Evolutionary conservation across 2,329 filamentous ascomycete species (phyloP), one percentile per base, ranked within the genome.

Genomic region (Cryphonectria nitschkei): DNA sequence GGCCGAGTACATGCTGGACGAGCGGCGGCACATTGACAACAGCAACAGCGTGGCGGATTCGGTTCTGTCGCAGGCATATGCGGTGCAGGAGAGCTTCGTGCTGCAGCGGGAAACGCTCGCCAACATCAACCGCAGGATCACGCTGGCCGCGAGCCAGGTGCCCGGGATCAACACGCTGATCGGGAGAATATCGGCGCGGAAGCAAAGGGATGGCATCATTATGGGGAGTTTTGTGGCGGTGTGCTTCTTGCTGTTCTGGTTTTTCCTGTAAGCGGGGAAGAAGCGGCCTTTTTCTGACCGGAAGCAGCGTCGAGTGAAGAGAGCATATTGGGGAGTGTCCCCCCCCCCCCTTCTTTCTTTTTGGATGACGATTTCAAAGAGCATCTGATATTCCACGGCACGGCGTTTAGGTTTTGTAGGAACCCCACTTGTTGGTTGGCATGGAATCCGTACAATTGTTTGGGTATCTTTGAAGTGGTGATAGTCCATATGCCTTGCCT

Each of bases 1-100:
- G 83, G 94, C 94, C 63, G 95, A 99, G 73, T 99, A 98, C 84
- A 98, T 99, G 95, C 87, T 99, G 39, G 92, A 93, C 76, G 96
- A 99, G 86, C 88, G 96, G 67, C 84, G 86, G 73, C 89, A 93
- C 74, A 89, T 99, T 78, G 96, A 99, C 79, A 92, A 94, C 79
- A 97, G 93, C 77, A 92, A 98, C 81, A 92, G 89, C 75, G 90
- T 97, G 85, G 92, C 94, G 64, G 96, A 99, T 80, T 92, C 89
- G 73, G 94, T 99, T 46, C 86, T 99, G 72, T 95, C 92, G 79
- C 96, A 98, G 84, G 96, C 96, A 9, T 99, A 99, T 82, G 95
- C 95, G 14, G 94, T 98, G 68, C 97, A 97, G 79, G 94, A 98
- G 83, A 95, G 87, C 80, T 98, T 99, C 80, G 86, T 88, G 19